Conservation (phyloP, 83 land plant species). For the Picea mariana region DNA sequence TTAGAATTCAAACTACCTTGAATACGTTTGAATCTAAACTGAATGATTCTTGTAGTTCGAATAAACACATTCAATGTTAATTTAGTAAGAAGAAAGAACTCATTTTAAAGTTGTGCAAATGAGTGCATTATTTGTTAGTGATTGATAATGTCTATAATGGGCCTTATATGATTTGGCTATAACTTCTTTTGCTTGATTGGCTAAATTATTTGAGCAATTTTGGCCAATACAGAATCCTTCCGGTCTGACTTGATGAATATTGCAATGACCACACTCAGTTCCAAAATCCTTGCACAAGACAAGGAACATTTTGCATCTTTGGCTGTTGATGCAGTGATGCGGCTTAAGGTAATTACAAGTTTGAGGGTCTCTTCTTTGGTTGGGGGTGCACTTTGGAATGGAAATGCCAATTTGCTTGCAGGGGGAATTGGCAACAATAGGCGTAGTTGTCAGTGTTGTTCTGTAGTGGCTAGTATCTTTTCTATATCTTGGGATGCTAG, state of each 20-base stretch:
- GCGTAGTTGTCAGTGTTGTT: not conserved
- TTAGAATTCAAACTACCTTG: not conserved
- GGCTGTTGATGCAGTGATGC: conserved; percentile 94
- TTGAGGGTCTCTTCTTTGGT: not conserved
- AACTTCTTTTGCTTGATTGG: not conserved
- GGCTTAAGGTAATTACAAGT: conserved; percentile 70
- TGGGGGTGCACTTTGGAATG: not conserved
- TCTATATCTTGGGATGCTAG: not conserved
- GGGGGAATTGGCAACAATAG: not conserved
- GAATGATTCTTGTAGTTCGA: not conserved
- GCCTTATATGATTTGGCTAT: not conserved
- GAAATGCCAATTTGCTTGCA: not conserved
- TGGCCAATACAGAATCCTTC: conserved; percentile 67
- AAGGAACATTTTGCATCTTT: conserved; percentile 90
- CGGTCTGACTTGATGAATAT: conserved; percentile 83
- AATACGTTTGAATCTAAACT: not conserved
- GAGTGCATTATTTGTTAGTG: not conserved
- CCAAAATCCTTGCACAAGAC: conserved; percentile 95
- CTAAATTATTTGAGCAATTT: not conserved
- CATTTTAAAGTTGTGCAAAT: not conserved
- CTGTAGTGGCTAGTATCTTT: not conserved
- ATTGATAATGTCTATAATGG: not conserved
- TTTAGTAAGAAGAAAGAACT: not conserved
- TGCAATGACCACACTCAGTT: conserved; percentile 97
- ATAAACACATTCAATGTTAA: not conserved